Evolutionary conservation across 306 rosid species (phyloP).

Genomic region (Echinosophora koreensis): DNA sequence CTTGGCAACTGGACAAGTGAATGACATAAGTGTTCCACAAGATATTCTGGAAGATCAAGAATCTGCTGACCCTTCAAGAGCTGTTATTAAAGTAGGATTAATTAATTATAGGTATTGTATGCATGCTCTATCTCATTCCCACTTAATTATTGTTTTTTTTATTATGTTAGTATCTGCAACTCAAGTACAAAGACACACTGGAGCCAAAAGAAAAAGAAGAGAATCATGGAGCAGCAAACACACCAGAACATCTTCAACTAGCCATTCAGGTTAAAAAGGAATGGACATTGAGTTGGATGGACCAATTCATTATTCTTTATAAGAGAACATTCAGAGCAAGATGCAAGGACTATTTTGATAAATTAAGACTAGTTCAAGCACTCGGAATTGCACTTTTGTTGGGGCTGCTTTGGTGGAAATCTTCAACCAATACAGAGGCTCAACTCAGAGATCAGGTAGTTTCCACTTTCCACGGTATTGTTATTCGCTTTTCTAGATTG

Average conservation of each 20-base stretch:
- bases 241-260: constrained; percentile 78
- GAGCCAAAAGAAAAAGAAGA: constrained; percentile 81
- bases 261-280: constrained; percentile 84
- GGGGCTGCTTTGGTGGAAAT: constrained; percentile 98
- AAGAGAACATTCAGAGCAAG: constrained; percentile 88
- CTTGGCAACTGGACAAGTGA: constrained; percentile 89
- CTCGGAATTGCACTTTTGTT: constrained; percentile 84
- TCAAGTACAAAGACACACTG: constrained; percentile 63
- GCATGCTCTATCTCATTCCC: constrained; percentile 25
- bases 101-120: constrained; percentile 5
- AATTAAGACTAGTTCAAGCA: constrained; percentile 85
- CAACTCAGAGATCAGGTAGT: constrained; percentile 89
- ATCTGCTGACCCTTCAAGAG: constrained; percentile 59
- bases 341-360: constrained; percentile 82
- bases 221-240: constrained; percentile 63
- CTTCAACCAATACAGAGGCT: constrained; percentile 83
- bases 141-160: constrained; percentile 35
- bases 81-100: constrained; percentile 67
- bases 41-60: constrained; percentile 60
- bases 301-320: constrained; percentile 75
- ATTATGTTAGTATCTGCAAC: constrained; percentile 72
- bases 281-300: constrained; percentile 86
- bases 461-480: constrained; percentile 1
- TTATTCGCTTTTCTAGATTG: background rate
- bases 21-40: constrained; percentile 74